phyloP scores from a whole-genome alignment of 1,284 basidiomycete species.

The Heterobasidion annosum region DNA sequence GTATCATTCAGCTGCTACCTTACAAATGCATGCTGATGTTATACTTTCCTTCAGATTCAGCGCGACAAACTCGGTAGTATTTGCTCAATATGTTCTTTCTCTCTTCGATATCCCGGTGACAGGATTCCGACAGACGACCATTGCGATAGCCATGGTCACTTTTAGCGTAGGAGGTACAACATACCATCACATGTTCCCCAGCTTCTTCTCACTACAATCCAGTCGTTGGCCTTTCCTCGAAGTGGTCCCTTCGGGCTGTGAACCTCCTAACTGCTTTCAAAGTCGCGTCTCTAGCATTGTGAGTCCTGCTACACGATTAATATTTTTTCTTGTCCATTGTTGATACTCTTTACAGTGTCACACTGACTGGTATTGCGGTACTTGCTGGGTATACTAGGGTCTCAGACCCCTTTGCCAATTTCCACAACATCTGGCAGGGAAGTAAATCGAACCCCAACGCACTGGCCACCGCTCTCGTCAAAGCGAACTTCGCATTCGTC shows the following conservation, averaged over 20 bases:
- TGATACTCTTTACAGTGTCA: slow-evolving; percentile 21
- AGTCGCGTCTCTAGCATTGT: slow-evolving; percentile 19
- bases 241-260: slow-evolving; percentile 19
- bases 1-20: slow-evolving; percentile 4
- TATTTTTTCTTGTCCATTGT: not conserved
- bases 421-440: slow-evolving; percentile 36
- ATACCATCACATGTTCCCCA: not conserved
- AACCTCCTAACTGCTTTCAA: slow-evolving; percentile 19
- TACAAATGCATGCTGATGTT: not conserved
- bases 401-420: slow-evolving; percentile 37
- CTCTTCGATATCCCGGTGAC: slow-evolving; percentile 15
- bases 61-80: slow-evolving; percentile 18
- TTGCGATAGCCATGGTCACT: slow-evolving; percentile 16
- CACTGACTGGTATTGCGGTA: slow-evolving; percentile 37
- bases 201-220: not conserved
- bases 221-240: slow-evolving; percentile 20
- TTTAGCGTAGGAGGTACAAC: slow-evolving; percentile 13
- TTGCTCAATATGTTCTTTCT: slow-evolving; percentile 19
- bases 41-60: slow-evolving; percentile 11
- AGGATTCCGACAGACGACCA: slow-evolving; percentile 13
- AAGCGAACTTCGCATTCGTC: slow-evolving; percentile 34
- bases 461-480: slow-evolving; percentile 34
- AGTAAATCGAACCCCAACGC: slow-evolving; percentile 30
- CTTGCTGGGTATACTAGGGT: slow-evolving; percentile 36
- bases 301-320: not conserved